Conservation (phyloP, 257 asterid genomes). For the Solanum commersonii region DNA sequence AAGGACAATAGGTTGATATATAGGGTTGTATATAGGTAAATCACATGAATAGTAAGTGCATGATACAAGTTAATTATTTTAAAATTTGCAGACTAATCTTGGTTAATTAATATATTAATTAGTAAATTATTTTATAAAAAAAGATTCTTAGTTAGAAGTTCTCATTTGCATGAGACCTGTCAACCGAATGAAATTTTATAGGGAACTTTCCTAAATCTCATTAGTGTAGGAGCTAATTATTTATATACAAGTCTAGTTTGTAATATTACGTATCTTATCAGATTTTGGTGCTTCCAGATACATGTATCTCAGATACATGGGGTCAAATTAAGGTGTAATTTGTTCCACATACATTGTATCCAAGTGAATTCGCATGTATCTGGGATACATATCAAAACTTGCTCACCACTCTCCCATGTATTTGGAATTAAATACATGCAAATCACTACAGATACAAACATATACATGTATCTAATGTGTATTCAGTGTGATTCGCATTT, state of each 20-base stretch:
- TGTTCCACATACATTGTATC: too few relatives aligned
- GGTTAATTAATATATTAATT: too few relatives aligned
- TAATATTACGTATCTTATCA: too few relatives aligned
- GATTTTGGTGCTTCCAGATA: too few relatives aligned
- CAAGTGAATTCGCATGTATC: neutral
- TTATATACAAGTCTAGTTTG: too few relatives aligned
- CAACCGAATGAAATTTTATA: neutral
- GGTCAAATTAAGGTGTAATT: too few relatives aligned
- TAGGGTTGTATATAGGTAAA: conserved; percentile 21
- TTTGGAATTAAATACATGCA: too few relatives aligned
- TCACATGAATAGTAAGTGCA: conserved; percentile 23
- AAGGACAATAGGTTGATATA: neutral
- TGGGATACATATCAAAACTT: neutral
- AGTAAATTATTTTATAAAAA: neutral
- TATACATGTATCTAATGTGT: too few relatives aligned
- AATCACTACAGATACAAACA: neutral
- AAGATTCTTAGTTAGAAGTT: neutral
- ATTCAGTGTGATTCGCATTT: too few relatives aligned
- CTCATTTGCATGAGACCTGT: neutral
- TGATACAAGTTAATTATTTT: neutral
- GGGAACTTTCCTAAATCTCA: neutral
- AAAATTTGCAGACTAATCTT: neutral
- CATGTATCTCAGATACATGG: neutral
- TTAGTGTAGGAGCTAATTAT: neutral
- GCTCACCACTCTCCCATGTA: too few relatives aligned